Conservation (phyloP, 2,329 filamentous ascomycete species). For the Aciculosporium take region DNA sequence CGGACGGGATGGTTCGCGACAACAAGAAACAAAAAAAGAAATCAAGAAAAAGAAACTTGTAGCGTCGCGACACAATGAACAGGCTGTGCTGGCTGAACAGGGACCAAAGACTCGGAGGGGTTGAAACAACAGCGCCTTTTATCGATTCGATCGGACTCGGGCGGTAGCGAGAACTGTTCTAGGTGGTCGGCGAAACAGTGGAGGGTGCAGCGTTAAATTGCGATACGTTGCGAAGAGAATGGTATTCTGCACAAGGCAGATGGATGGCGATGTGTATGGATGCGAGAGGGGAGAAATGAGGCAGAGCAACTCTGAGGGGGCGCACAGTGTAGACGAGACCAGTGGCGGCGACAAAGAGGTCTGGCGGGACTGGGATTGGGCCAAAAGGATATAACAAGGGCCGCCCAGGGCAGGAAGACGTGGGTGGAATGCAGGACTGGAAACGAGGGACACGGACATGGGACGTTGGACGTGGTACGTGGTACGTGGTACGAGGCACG, state of each 20-base stretch:
- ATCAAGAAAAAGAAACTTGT: neutral
- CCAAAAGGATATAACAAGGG: constrained; percentile 3
- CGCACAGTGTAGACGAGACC: neutral
- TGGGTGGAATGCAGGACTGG: constrained; percentile 3
- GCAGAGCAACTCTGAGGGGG: constrained; percentile 1
- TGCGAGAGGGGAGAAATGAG: constrained; percentile 1
- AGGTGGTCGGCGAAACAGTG: neutral
- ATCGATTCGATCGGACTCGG: neutral
- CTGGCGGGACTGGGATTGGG: constrained; percentile 1
- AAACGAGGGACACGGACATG: neutral
- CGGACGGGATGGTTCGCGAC: neutral
- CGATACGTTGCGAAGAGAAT: neutral
- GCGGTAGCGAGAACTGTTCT: neutral
- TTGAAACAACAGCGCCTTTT: neutral
- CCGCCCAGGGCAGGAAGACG: constrained; percentile 4
- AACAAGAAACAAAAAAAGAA: neutral
- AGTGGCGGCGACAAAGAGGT: neutral
- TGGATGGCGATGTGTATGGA: constrained; percentile 2
- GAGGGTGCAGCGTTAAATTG: neutral
- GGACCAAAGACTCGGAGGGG: neutral
- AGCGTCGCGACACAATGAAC: neutral
- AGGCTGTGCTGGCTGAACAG: neutral
- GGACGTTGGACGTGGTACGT: neutral
- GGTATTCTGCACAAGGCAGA: constrained; percentile 3
- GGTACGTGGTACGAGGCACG: neutral